Percentiles rank a stretch among this genome's conserved stretches.
Evolutionary conservation across 2,329 filamentous ascomycete species (phyloP).

Genomic region (Trichoderma brevicompactum): DNA sequence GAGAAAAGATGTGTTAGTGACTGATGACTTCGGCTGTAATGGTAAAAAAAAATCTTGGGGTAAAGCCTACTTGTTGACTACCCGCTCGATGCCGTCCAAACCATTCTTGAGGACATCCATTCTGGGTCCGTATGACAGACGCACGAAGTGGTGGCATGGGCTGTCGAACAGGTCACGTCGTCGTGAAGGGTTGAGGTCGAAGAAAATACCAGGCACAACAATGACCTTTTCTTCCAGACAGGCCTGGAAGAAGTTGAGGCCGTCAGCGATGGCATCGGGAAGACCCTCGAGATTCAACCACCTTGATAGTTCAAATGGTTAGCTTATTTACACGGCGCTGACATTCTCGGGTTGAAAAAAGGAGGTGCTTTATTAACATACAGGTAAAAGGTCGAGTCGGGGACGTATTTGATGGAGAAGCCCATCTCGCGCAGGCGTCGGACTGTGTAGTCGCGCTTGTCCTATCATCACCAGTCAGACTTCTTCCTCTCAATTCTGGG

Average conservation of each 20-base stretch:
- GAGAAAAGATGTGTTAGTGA: constrained; percentile 23
- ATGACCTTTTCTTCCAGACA: constrained; percentile 94
- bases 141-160: constrained; percentile 90
- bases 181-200: constrained; percentile 90
- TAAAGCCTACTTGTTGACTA: constrained; percentile 68
- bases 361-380: constrained; percentile 49
- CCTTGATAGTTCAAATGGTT: constrained; percentile 33
- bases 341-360: neutral
- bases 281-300: constrained; percentile 68
- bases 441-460: constrained; percentile 91
- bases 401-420: constrained; percentile 81
- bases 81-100: constrained; percentile 81
- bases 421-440: constrained; percentile 80
- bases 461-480: constrained; percentile 45
- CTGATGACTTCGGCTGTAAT: too few relatives aligned
- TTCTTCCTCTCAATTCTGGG: neutral
- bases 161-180: constrained; percentile 90
- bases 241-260: constrained; percentile 95
- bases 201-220: constrained; percentile 96
- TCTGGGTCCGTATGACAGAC: constrained; percentile 81
- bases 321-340: neutral
- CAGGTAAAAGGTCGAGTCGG: constrained; percentile 93
- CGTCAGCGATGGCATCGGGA: constrained; percentile 83
- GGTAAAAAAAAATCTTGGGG: neutral
- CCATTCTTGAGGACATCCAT: constrained; percentile 80